phyloP scores from a whole-genome alignment of 495 filamentous ascomycete genomes.

The Neurospora cerealis region DNA sequence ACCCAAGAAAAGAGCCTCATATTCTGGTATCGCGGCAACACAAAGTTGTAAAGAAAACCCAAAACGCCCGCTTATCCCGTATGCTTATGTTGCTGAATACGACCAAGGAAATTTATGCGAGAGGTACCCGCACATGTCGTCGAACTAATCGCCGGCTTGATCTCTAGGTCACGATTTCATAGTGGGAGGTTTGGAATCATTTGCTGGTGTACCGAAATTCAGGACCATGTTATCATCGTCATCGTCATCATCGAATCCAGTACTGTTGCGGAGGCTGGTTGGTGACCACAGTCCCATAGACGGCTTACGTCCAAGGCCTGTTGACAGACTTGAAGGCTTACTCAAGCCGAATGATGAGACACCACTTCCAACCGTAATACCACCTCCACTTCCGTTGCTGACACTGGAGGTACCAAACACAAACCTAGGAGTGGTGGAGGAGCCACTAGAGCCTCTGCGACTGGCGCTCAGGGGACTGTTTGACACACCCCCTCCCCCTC shows the following conservation, averaged over 20 bases:
- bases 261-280: constrained; percentile 11
- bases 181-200: neutral
- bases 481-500: constrained; percentile 18
- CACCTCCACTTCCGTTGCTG: constrained; percentile 9
- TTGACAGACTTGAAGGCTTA: constrained; percentile 10
- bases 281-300: constrained; percentile 31
- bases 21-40: neutral
- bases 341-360: constrained; percentile 17
- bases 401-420: neutral
- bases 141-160: neutral
- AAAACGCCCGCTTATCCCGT: neutral
- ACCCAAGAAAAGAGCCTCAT: neutral
- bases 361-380: constrained; percentile 28
- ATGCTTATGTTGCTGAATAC: neutral
- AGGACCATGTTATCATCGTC: constrained; percentile 34
- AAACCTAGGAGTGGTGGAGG: neutral
- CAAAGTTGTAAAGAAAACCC: neutral
- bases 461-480: constrained; percentile 24
- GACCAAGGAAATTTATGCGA: neutral
- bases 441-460: constrained; percentile 13
- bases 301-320: constrained; percentile 11
- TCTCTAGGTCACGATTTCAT: neutral
- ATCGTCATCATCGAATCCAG: constrained; percentile 24
- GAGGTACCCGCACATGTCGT: neutral
- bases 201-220: constrained; percentile 22